Evolutionary conservation across 2,329 filamentous ascomycete species (phyloP).

Genomic region (Pochonia chlamydosporia): DNA sequence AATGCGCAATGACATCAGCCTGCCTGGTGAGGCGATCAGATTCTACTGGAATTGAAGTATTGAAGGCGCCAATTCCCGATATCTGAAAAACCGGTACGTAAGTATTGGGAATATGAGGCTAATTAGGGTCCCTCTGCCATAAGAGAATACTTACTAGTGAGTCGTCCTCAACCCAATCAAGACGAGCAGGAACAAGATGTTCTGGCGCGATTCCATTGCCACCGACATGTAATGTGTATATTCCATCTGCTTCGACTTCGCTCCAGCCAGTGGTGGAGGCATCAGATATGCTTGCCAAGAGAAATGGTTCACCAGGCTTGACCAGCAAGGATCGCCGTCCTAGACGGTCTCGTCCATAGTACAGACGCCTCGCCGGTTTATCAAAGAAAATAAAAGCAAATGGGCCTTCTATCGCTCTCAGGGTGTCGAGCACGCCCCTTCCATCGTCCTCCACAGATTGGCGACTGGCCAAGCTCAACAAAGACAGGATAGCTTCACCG

Average conservation of each 20-base stretch:
- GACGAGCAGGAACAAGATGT: slow-evolving; percentile 14
- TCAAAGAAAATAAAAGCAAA: slow-evolving; percentile 89
- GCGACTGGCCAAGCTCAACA: slow-evolving; percentile 43
- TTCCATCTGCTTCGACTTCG: slow-evolving; percentile 80
- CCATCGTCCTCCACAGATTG: slow-evolving; percentile 11
- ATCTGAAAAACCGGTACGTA: slow-evolving; percentile 36
- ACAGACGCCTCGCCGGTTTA: slow-evolving; percentile 53
- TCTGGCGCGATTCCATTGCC: slow-evolving; percentile 1
- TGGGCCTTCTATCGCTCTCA: slow-evolving; percentile 67
- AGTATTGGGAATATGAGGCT: slow-evolving; percentile 26
- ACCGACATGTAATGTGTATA: slow-evolving; percentile 62
- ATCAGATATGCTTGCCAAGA: slow-evolving; percentile 67
- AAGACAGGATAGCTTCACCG: slow-evolving; percentile 60
- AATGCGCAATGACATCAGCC: slow-evolving; percentile 44
- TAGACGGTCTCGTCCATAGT: slow-evolving; percentile 81
- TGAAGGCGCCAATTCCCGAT: slow-evolving; percentile 49
- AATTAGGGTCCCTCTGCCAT: background rate
- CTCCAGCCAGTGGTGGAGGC: slow-evolving; percentile 49
- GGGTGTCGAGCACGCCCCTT: slow-evolving; percentile 37
- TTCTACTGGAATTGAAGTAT: slow-evolving; percentile 36
- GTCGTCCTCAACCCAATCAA: slow-evolving; percentile 26
- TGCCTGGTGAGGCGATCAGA: slow-evolving; percentile 12
- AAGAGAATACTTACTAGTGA: slow-evolving; percentile 44
- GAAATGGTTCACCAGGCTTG: slow-evolving; percentile 42
- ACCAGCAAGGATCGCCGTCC: slow-evolving; percentile 77